Conservation (phyloP, 192 early-diverging fungal genomes). For the Geranomyces variabilis region DNA sequence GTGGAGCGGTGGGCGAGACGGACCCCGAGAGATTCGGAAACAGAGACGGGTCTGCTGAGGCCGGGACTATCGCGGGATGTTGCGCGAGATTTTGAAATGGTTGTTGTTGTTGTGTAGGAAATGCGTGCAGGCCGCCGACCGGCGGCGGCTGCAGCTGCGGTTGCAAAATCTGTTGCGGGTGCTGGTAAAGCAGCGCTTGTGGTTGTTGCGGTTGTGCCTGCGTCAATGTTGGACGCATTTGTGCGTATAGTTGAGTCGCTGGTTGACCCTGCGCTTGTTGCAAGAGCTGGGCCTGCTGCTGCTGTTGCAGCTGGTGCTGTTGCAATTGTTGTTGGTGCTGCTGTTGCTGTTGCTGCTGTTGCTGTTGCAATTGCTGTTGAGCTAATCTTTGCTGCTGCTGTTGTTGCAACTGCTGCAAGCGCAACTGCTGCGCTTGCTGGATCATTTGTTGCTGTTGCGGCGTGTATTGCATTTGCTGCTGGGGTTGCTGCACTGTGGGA, state of each 20-base stretch:
- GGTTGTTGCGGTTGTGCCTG: neutral
- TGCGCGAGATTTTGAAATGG: no score
- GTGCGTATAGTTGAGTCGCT: neutral
- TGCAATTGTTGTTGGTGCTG: neutral
- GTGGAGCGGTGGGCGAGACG: neutral
- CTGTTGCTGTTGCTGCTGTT: slow-evolving; percentile 4
- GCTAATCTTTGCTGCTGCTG: neutral
- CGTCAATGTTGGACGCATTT: neutral
- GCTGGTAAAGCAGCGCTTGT: neutral
- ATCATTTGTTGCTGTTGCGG: neutral
- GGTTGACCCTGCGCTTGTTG: neutral
- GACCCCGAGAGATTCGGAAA: neutral
- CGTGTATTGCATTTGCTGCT: neutral
- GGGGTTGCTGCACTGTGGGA: neutral
- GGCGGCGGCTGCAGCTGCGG: neutral
- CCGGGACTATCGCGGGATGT: no score
- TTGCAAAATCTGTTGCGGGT: neutral
- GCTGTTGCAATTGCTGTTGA: neutral
- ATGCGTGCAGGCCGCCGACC: neutral
- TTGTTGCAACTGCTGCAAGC: neutral
- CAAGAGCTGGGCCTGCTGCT: neutral
- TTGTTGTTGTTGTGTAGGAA: neutral
- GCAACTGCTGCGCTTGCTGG: slow-evolving; percentile 2
- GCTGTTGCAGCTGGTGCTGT: slow-evolving; percentile 1
- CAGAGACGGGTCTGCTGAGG: no score